Percentiles rank a stretch among this genome's conserved stretches.
Conservation (phyloP, 768 basidiomycete genomes). For the Tubosaeta sp. region DNA sequence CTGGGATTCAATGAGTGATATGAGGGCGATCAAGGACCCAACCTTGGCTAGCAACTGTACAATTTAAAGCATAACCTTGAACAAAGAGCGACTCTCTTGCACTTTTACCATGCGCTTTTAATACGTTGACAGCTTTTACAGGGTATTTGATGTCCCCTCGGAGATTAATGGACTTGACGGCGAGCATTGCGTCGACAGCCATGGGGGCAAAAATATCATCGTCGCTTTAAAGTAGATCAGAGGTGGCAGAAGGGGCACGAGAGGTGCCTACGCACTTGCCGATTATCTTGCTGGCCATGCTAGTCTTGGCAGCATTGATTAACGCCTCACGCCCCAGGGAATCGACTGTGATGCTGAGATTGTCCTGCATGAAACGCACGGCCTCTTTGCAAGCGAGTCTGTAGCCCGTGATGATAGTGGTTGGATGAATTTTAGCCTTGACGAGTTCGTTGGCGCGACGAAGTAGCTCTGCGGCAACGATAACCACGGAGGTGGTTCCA, state of each 20-base stretch:
- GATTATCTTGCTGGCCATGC: constrained; percentile 98
- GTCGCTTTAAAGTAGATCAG: constrained; percentile 52
- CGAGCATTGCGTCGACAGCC: constrained; percentile 98
- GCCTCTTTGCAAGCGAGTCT: constrained; percentile 95
- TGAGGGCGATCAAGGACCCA: constrained; percentile 16
- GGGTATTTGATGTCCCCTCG: constrained; percentile 98
- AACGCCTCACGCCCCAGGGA: constrained; percentile 86
- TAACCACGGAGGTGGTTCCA: constrained; percentile 97
- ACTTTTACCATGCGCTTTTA: constrained; percentile 96
- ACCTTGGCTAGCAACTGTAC: constrained; percentile 99
- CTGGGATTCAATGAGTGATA: constrained; percentile 2
- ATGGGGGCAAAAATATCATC: constrained; percentile 97
- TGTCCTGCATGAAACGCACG: constrained; percentile 96
- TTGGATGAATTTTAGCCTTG: constrained; percentile 97
- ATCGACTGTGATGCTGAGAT: constrained; percentile 93
- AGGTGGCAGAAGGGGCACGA: not conserved
- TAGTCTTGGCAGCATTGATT: constrained; percentile 95
- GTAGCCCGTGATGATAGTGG: constrained; percentile 98
- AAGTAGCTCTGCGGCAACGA: constrained; percentile 95
- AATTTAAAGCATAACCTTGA: constrained; percentile 95
- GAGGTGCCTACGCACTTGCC: constrained; percentile 66
- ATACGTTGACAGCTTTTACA: constrained; percentile 96
- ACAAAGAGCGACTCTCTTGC: constrained; percentile 93
- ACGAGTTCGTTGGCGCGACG: constrained; percentile 97
- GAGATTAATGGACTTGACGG: constrained; percentile 90